phyloP scores from a whole-genome alignment of 257 asterid genomes.

The Solanum acaule region DNA sequence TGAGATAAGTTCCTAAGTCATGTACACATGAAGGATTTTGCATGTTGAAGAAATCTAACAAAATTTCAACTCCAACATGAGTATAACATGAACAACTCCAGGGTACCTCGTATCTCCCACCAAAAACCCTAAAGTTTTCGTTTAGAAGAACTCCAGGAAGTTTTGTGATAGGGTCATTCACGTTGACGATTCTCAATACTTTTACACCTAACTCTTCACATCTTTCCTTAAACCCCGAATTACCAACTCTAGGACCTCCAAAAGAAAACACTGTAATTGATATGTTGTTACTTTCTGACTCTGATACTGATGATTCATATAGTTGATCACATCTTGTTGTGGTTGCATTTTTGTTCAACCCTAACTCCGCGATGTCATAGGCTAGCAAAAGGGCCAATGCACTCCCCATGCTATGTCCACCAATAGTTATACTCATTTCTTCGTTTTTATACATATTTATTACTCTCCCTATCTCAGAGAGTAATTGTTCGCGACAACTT shows the following conservation, averaged over 20 bases:
- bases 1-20: constrained; percentile 46
- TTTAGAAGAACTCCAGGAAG: constrained; percentile 63
- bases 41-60: constrained; percentile 48
- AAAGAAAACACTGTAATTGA: constrained; percentile 25
- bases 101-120: constrained; percentile 24
- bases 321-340: neutral
- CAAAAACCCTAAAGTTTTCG: constrained; percentile 40
- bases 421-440: constrained; percentile 46
- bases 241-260: constrained; percentile 73
- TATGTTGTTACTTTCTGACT: neutral
- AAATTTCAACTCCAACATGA: constrained; percentile 54
- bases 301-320: neutral
- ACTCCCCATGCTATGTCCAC: constrained; percentile 78
- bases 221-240: constrained; percentile 44
- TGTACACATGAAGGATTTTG: constrained; percentile 59
- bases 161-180: constrained; percentile 57
- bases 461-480: constrained; percentile 46
- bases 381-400: constrained; percentile 44
- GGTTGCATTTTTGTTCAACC: constrained; percentile 13
- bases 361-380: constrained; percentile 50
- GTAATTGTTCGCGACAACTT: constrained; percentile 59
- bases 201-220: constrained; percentile 59
- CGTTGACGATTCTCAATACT: constrained; percentile 47
- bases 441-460: constrained; percentile 15
- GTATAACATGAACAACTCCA: constrained; percentile 52